These are phyloP conservation scores for Diplodia intermedia DNA, from an alignment of 2,329 filamentous ascomycete species.

Conservation along the genomic window DNA sequence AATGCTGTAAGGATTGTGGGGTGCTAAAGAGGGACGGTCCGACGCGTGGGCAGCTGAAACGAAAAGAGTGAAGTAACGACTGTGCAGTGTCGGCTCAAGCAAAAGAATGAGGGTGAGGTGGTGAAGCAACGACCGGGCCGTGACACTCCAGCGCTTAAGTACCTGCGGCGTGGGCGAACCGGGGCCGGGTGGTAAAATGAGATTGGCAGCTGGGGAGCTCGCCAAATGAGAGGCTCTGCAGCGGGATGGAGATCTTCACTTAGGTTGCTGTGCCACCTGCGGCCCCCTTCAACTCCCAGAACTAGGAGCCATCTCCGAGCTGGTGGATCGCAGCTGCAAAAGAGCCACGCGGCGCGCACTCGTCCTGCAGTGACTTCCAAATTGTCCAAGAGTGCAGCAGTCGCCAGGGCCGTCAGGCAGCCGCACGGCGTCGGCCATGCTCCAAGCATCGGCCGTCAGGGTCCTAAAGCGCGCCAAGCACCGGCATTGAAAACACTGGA, in stretches of 20 bases:
- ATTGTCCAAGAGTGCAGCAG: background rate
- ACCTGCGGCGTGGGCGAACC: background rate
- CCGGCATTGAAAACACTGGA: conserved; percentile 2
- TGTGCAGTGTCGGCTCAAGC: background rate
- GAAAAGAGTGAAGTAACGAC: conserved; percentile 1
- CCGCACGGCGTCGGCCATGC: background rate
- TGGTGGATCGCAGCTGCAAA: conserved; percentile 5
- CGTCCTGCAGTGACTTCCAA: conserved; percentile 2
- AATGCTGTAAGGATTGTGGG: background rate
- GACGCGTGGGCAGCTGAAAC: background rate
- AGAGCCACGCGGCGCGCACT: conserved; percentile 6
- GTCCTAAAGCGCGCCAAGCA: background rate
- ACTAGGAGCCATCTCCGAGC: conserved; percentile 11
- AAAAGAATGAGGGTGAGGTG: background rate
- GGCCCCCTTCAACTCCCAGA: background rate
- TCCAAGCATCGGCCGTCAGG: conserved; percentile 2
- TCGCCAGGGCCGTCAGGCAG: conserved; percentile 1
- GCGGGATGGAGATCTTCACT: conserved; percentile 19
- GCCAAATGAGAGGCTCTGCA: conserved; percentile 16
- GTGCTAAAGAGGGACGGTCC: background rate
- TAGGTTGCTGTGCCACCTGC: background rate
- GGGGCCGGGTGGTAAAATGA: background rate
- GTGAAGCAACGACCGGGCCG: conserved; percentile 8
- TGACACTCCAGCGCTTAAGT: conserved; percentile 18
- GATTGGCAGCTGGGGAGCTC: conserved; percentile 5